phyloP scores from a whole-genome alignment of 306 rosid genomes.

The Cicer cuneatum region DNA sequence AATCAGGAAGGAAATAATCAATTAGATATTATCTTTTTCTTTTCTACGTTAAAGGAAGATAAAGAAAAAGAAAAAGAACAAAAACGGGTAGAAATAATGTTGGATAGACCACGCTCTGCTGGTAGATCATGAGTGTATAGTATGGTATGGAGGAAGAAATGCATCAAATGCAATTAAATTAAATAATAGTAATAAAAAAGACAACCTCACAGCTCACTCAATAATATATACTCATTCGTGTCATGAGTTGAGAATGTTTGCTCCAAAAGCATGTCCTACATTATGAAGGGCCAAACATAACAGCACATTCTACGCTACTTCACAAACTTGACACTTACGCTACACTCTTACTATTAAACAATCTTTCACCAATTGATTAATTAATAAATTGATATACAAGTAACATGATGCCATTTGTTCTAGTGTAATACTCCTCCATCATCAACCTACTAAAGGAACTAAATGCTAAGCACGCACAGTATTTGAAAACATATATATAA shows the following conservation, averaged over 20 bases:
- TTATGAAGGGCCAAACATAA: conserved; percentile 27
- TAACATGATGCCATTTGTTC: conserved; percentile 13
- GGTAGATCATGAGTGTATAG: conserved; percentile 40
- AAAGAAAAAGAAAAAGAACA: background rate
- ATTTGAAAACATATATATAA: background rate
- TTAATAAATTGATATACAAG: conserved; percentile 17
- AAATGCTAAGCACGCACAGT: conserved; percentile 18
- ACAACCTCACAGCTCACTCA: conserved; percentile 10
- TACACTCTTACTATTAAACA: conserved; percentile 25
- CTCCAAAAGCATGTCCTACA: conserved; percentile 30
- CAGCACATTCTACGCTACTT: conserved; percentile 49
- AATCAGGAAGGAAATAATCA: background rate
- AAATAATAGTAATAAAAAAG: conserved; percentile 13
- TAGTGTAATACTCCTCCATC: conserved; percentile 30
- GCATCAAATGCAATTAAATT: conserved; percentile 15
- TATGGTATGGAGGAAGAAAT: conserved; percentile 5
- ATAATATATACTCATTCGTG: background rate
- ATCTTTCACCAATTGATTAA: conserved; percentile 1
- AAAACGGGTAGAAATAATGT: conserved; percentile 42
- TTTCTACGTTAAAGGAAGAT: background rate
- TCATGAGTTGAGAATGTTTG: conserved; percentile 64
- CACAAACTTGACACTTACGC: conserved; percentile 34
- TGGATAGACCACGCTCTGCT: conserved; percentile 28
- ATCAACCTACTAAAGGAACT: conserved; percentile 1
- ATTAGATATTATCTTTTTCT: background rate